Percentiles rank a stretch among this genome's conserved stretches.
Conservation (phyloP, 1,284 basidiomycete species). For the Malassezia caprae region DNA sequence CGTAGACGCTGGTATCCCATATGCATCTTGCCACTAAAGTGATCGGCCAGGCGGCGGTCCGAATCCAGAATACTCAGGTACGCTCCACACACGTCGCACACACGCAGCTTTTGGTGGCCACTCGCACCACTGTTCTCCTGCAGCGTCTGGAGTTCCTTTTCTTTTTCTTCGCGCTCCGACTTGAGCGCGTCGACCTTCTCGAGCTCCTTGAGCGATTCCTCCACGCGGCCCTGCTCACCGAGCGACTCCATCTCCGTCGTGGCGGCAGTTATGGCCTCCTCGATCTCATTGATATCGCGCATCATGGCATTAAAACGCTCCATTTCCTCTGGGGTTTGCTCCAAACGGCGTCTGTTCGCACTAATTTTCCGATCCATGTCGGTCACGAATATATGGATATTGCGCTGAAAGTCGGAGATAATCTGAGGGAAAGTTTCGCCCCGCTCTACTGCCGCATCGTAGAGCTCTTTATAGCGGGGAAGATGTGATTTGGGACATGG, state of each 20-base stretch:
- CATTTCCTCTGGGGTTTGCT: slow-evolving; percentile 99
- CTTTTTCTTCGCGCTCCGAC: slow-evolving; percentile 88
- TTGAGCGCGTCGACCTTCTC: slow-evolving; percentile 95
- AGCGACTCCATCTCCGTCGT: slow-evolving; percentile 95
- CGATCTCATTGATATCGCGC: slow-evolving; percentile 98
- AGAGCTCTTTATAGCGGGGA: slow-evolving; percentile 85
- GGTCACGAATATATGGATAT: slow-evolving; percentile 89
- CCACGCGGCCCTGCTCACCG: slow-evolving; percentile 95
- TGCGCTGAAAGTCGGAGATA: slow-evolving; percentile 63
- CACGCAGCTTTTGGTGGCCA: slow-evolving; percentile 95
- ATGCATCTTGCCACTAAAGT: slow-evolving; percentile 99
- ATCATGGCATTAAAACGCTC: slow-evolving; percentile 96
- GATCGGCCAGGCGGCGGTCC: slow-evolving; percentile 94
- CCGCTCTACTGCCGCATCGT: slow-evolving; percentile 64
- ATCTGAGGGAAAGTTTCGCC: slow-evolving; percentile 49
- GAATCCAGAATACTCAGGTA: slow-evolving; percentile 96
- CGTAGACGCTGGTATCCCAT: slow-evolving; percentile 94
- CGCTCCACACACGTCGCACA: slow-evolving; percentile 98
- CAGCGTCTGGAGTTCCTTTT: slow-evolving; percentile 87
- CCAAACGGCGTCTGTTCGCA: slow-evolving; percentile 81
- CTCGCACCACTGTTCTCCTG: slow-evolving; percentile 97
- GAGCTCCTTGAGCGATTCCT: slow-evolving; percentile 95
- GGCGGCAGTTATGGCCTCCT: slow-evolving; percentile 92
- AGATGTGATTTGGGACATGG: slow-evolving; percentile 95
- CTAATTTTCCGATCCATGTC: slow-evolving; percentile 95